These are phyloP conservation scores for Phlegmacium glaucopus DNA, from an alignment of 768 basidiomycete genomes.

Conservation along the genomic window DNA sequence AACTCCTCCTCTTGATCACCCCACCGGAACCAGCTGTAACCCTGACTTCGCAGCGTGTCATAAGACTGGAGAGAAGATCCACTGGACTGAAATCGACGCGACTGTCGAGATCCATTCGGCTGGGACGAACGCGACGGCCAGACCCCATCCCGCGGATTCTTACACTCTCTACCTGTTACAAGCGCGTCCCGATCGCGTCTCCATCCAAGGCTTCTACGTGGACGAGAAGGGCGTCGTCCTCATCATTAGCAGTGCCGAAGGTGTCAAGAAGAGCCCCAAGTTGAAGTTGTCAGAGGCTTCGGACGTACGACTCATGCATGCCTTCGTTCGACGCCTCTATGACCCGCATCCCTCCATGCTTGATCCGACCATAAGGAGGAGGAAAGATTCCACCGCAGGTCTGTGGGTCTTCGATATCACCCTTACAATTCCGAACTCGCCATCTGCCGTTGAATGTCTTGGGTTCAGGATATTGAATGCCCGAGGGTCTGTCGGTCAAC, in stretches of 20 bases:
- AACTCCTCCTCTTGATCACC: no score
- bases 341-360: background rate
- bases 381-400: background rate
- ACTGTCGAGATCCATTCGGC: no score
- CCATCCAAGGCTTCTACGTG: background rate
- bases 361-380: background rate
- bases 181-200: background rate
- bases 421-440: background rate
- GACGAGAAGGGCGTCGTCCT: background rate
- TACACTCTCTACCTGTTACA: background rate
- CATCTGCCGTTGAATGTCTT: background rate
- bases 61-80: no score
- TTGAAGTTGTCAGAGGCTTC: background rate
- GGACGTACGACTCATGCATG: background rate
- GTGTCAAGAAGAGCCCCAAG: background rate
- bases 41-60: no score
- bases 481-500: background rate
- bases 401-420: background rate
- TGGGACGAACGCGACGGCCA: no score
- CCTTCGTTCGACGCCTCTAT: background rate
- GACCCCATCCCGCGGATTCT: no score
- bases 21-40: no score
- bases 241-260: background rate
- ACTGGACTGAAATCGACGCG: no score
- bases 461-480: background rate